Conservation (phyloP, 164 flowering plant species). For the Piper betle region DNA sequence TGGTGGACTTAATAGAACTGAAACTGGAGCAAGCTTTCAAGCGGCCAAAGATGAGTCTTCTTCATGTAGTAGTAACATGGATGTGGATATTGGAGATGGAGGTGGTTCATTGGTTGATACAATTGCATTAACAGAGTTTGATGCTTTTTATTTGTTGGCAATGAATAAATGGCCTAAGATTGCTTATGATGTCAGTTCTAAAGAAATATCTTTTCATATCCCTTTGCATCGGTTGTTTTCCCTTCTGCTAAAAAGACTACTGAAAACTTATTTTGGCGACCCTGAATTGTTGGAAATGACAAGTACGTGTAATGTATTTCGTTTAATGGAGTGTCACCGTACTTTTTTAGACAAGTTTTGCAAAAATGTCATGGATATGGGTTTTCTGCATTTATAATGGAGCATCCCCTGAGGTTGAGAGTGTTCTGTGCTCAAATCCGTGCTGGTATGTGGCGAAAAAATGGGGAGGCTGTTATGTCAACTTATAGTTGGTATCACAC, state of each 20-base stretch:
- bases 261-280: constrained; percentile 47
- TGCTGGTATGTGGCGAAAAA: constrained; percentile 97
- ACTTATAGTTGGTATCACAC: constrained; percentile 68
- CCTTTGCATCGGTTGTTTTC: constrained; percentile 86
- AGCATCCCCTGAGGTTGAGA: constrained; percentile 75
- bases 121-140: constrained; percentile 25
- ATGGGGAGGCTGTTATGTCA: constrained; percentile 66
- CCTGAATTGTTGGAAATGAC: constrained; percentile 12
- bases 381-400: constrained; percentile 83
- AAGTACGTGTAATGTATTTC: constrained; percentile 11
- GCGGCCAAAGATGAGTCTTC: constrained; percentile 10
- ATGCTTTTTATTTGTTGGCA: constrained; percentile 33
- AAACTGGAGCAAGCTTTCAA: constrained; percentile 7
- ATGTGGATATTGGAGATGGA: constrained; percentile 10
- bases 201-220: constrained; percentile 69
- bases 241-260: constrained; percentile 41
- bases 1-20: constrained; percentile 14
- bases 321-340: constrained; percentile 11
- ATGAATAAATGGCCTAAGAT: constrained; percentile 73
- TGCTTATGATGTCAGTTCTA: constrained; percentile 72
- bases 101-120: constrained; percentile 25
- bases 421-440: constrained; percentile 86
- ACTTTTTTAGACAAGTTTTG: constrained; percentile 50
- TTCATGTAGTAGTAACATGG: constrained; percentile 12
- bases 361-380: constrained; percentile 66